Evolutionary conservation across 768 basidiomycete genomes (phyloP).

Genomic region (Boletellus ananiceps): DNA sequence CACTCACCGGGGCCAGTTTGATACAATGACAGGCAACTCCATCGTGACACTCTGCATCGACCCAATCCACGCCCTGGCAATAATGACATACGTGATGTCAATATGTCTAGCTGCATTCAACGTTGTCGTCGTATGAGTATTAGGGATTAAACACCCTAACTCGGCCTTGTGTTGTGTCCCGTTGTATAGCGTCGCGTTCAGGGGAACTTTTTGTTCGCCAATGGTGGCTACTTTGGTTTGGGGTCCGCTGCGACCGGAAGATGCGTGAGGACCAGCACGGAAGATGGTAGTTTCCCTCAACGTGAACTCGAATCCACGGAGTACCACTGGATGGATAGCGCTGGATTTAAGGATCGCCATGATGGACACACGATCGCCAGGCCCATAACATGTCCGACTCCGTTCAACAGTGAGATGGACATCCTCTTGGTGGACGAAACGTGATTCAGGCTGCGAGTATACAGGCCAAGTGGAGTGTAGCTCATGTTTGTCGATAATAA

Average conservation of each 20-base stretch:
- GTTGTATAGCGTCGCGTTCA: slow-evolving; percentile 70
- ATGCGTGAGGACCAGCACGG: slow-evolving; percentile 52
- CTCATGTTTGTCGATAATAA: slow-evolving; percentile 91
- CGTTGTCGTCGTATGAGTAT: slow-evolving; percentile 74
- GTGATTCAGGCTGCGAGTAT: slow-evolving; percentile 72
- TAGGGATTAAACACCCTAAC: slow-evolving; percentile 62
- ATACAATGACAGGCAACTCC: slow-evolving; percentile 76
- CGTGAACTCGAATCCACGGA: slow-evolving; percentile 81
- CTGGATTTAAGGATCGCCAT: slow-evolving; percentile 72
- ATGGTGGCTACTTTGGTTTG: slow-evolving; percentile 51
- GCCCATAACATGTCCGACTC: slow-evolving; percentile 75
- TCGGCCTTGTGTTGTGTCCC: slow-evolving; percentile 71
- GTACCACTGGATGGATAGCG: slow-evolving; percentile 57
- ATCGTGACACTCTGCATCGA: slow-evolving; percentile 58
- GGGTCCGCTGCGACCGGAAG: slow-evolving; percentile 52
- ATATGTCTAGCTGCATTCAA: slow-evolving; percentile 80
- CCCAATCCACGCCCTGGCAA: slow-evolving; percentile 74
- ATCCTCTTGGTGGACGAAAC: slow-evolving; percentile 61
- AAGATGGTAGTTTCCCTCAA: slow-evolving; percentile 76
- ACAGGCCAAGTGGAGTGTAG: slow-evolving; percentile 92
- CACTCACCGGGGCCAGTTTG: slow-evolving; percentile 80
- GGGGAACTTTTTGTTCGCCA: slow-evolving; percentile 65
- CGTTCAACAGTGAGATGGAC: slow-evolving; percentile 75
- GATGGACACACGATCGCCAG: slow-evolving; percentile 75
- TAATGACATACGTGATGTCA: slow-evolving; percentile 76